A percentile compares a stretch with the other conserved stretches of the same genome.
phyloP scores from a whole-genome alignment of 176 grass and related monocot species.

The Secale cereale region DNA sequence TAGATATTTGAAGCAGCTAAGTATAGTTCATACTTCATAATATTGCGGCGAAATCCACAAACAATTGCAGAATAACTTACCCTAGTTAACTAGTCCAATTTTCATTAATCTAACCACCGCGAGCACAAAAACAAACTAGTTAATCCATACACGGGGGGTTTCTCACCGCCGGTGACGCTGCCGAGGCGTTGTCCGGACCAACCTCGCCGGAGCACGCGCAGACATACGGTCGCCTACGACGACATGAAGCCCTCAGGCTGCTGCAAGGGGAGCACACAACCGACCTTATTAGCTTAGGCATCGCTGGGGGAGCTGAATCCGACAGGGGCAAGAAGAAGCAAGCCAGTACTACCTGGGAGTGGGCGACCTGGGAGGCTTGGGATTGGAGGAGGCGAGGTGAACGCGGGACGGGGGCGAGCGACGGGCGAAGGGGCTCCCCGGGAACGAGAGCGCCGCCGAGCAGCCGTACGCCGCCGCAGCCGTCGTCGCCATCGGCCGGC shows the following conservation, averaged over 20 bases:
- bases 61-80: not conserved
- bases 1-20: not conserved
- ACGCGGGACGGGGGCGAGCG: not conserved
- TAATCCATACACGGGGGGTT: not conserved
- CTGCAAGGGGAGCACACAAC: not conserved
- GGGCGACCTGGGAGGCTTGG: not conserved
- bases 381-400: not conserved
- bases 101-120: not conserved
- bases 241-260: constrained; percentile 25
- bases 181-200: constrained; percentile 1
- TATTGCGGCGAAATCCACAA: not conserved
- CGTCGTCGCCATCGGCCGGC: constrained; percentile 36
- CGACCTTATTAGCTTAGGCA: not conserved
- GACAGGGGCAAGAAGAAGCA: not conserved
- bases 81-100: too few relatives aligned
- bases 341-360: not conserved
- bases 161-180: constrained; percentile 22
- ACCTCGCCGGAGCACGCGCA: constrained; percentile 24
- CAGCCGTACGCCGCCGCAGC: constrained; percentile 1
- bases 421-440: not conserved
- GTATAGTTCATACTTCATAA: not conserved
- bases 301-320: not conserved
- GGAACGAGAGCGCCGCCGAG: not conserved
- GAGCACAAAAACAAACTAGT: not conserved
- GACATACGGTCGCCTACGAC: not conserved